Base-by-base conservation (phyloP, 73 alveolate genomes). In the Paramecium bursaria region DNA sequence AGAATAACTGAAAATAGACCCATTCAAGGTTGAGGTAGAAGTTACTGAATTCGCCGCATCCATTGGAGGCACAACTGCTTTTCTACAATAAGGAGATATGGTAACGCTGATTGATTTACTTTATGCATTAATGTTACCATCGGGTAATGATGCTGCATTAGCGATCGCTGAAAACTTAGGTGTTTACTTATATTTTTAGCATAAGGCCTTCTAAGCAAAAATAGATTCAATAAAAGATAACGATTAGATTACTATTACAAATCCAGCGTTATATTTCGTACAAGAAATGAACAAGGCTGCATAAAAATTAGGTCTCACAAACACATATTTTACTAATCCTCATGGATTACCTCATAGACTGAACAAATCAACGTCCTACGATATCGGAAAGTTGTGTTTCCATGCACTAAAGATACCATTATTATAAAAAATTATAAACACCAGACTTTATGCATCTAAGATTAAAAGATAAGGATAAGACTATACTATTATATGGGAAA, bases 121-220 rank as follows among this genome's bases (percentile, higher is more conserved):
- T 19, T 90, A 88, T 52, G 98, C 93, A 7, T 35, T 93, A 87
- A 90, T 92, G 97, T 74, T 92, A 10, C 97, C 97, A 6, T 79
- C 93, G 23, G 97, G 97, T 22, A 92, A 92, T 61, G 97, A 92
- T 73, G 95, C 95, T 74, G 97, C 97, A 19, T 48, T 67, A 52
- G 77, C 93, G 4, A 42, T 92, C 11, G 95, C 95, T 15, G 88
- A 82, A 15, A 52, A 74, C 73, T 87, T 91, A 61, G 97, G 97
- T 14, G 53, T 75, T 3, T 67, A 47, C 31, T 60, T 90, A 17
- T 50, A 85, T 39, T 57, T 48, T 26, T 27, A 67, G 29, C 53
- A 85, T 1, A 61, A 85, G 22, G 74, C 85, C 19, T 73, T 53
- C 48, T 15, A 85, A 74, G n/a, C 7, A 47, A 46, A 73, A 46